These are phyloP conservation scores for Lactarius evosmus DNA, from an alignment of 768 basidiomycete genomes.

Conservation along the genomic window DNA sequence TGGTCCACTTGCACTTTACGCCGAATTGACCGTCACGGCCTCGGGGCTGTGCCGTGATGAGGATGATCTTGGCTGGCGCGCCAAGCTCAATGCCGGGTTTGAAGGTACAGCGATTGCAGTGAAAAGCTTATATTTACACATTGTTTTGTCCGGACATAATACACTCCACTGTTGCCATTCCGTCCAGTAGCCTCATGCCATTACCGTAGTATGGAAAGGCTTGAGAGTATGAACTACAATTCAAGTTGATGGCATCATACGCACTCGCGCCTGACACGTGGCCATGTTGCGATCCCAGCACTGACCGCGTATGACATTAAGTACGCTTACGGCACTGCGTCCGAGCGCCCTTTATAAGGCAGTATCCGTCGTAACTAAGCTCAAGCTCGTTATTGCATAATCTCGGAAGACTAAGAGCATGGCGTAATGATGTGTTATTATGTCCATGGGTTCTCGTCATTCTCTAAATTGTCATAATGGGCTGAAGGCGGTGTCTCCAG, in stretches of 20 bases:
- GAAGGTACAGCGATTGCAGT: not conserved
- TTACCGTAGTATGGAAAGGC: too few species aligned
- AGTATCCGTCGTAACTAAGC: not conserved
- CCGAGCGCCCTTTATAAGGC: not conserved
- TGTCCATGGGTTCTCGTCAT: conserved; percentile 60
- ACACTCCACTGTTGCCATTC: not conserved
- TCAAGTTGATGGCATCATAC: not conserved
- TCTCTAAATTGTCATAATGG: conserved; percentile 36
- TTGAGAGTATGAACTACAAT: not conserved
- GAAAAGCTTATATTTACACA: not conserved
- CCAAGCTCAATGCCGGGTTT: not conserved
- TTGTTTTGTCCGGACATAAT: too few species aligned
- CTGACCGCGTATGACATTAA: not conserved
- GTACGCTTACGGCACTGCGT: too few species aligned
- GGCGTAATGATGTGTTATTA: conserved; percentile 29
- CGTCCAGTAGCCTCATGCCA: too few species aligned
- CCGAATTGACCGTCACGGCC: not conserved
- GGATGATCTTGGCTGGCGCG: conserved; percentile 7
- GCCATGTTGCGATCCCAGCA: not conserved
- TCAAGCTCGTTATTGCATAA: too few species aligned
- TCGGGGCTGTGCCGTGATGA: not conserved
- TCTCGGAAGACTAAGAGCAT: not conserved
- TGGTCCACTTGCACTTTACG: not conserved
- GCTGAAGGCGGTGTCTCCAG: conserved; percentile 43
- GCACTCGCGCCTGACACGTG: not conserved